Evolutionary conservation across 2,329 filamentous ascomycete species (phyloP), one percentile per base, ranked within the genome.

Genomic region (Basipetospora chlamydospora): DNA sequence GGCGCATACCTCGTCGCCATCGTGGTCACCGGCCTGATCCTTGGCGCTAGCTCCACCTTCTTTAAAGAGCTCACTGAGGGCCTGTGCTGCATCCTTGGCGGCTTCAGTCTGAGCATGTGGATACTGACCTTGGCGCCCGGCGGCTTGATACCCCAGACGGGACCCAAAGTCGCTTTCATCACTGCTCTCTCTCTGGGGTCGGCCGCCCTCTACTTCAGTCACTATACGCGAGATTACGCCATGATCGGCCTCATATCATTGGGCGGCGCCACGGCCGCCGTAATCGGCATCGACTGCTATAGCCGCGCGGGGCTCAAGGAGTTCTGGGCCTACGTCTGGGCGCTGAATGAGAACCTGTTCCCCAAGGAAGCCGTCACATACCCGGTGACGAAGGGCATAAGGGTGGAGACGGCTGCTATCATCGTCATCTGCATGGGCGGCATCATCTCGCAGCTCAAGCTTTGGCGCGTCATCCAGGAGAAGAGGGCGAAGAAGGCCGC

Each of bases 291-390:
- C 40, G 88, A 96, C 53, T 93, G 85, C 55, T 92, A 88, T 48
- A 88, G 78, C 48, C 67, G 76, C 43, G 85, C 86, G n/a, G 88
- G 88, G 0, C 61, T 93, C 47, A 95, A 94, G 55, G 88, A 96
- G 54, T 95, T 95, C 46, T 96, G 88, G 88, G 70, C 84, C 5
- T 96, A 92, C 53, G 67, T 93, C 26, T 96, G 88, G 88, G 63
- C 62, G 31, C 58, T 96, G 26, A 95, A 95, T 53, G 63, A 75
- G 28, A 67, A 80, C 35, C 61, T 86, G 1, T 96, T 96, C 48
- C 87, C 87, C 0, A 59, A 85, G 2, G 70, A 73, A 26, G 80
- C 80, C 1, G 64, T 67, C 33, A 85, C 81, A 0, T 96, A 93
- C 51, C 88, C 88, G 0, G 61, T 94, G 10, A 95, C 85, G 0